These are phyloP conservation scores for Chalaropsis ovoidea DNA, from an alignment of 2,329 filamentous ascomycete species.

Conservation along the genomic window DNA sequence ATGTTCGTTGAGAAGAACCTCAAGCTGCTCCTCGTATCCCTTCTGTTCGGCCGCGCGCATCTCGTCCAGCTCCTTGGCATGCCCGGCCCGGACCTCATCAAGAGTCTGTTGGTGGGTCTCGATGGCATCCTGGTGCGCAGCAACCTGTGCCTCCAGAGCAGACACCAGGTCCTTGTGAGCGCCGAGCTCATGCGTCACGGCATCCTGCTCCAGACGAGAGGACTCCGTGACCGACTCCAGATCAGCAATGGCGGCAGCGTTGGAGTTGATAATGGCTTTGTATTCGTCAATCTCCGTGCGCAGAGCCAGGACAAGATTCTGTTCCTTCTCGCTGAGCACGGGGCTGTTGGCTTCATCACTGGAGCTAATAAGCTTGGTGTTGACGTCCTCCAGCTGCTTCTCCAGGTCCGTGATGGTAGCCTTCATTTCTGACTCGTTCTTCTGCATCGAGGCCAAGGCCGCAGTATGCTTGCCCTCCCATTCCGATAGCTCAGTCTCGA, in stretches of 20 bases:
- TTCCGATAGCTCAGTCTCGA: slow-evolving; percentile 60
- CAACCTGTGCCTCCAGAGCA: slow-evolving; percentile 49
- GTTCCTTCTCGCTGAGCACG: slow-evolving; percentile 42
- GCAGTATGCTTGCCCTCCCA: slow-evolving; percentile 70
- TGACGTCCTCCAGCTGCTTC: slow-evolving; percentile 43
- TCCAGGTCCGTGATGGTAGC: slow-evolving; percentile 66
- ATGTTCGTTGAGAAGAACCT: slow-evolving; percentile 51
- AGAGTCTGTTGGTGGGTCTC: slow-evolving; percentile 45
- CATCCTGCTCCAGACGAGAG: slow-evolving; percentile 37
- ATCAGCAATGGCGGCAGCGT: slow-evolving; percentile 58
- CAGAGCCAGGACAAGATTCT: slow-evolving; percentile 50
- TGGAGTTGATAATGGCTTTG: slow-evolving; percentile 59
- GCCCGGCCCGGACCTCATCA: slow-evolving; percentile 40
- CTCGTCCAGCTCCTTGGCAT: slow-evolving; percentile 42
- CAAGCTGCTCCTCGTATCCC: slow-evolving; percentile 48
- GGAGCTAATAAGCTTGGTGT: slow-evolving; percentile 41
- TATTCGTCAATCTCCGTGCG: slow-evolving; percentile 72
- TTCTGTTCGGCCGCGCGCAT: slow-evolving; percentile 42
- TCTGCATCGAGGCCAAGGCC: slow-evolving; percentile 59
- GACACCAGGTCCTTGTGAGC: slow-evolving; percentile 41
- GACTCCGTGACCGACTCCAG: slow-evolving; percentile 62
- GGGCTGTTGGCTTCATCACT: slow-evolving; percentile 38
- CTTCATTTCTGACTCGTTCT: slow-evolving; percentile 62
- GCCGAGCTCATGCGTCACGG: slow-evolving; percentile 50
- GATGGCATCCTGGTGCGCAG: slow-evolving; percentile 49